These are phyloP conservation scores for Tuber melanosporum DNA, from an alignment of 495 filamentous ascomycete genomes.

Conservation along the genomic window DNA sequence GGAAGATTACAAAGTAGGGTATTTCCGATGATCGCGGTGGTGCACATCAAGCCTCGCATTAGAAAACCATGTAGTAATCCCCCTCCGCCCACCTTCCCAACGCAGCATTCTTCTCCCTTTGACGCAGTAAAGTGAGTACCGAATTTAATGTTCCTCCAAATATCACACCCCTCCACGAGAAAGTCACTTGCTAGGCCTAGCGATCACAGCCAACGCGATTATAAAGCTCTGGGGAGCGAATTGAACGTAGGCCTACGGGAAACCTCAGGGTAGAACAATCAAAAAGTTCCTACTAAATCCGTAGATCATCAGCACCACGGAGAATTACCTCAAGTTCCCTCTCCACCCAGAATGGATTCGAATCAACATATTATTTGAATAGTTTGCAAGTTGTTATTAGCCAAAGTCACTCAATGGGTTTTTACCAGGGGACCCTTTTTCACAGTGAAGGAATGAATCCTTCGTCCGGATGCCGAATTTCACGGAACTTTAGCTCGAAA, in stretches of 20 bases:
- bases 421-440: not conserved
- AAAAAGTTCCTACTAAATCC: not conserved
- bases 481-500: no score
- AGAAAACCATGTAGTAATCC: not conserved
- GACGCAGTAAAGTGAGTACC: not conserved
- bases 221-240: not conserved
- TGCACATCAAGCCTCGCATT: not conserved
- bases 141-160: not conserved
- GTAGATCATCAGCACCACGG: not conserved
- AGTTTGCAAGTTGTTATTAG: not conserved
- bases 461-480: no score
- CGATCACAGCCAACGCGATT: not conserved
- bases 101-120: not conserved
- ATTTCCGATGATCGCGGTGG: not conserved
- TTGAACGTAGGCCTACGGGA: not conserved
- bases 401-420: not conserved
- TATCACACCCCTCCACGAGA: not conserved
- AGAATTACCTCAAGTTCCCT: not conserved
- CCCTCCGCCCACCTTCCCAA: not conserved
- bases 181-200: not conserved
- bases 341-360: not conserved
- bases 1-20: not conserved
- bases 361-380: not conserved
- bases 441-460: not conserved
- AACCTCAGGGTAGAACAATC: not conserved